phyloP scores from a whole-genome alignment of 768 basidiomycete species.

The Calocybe indica region DNA sequence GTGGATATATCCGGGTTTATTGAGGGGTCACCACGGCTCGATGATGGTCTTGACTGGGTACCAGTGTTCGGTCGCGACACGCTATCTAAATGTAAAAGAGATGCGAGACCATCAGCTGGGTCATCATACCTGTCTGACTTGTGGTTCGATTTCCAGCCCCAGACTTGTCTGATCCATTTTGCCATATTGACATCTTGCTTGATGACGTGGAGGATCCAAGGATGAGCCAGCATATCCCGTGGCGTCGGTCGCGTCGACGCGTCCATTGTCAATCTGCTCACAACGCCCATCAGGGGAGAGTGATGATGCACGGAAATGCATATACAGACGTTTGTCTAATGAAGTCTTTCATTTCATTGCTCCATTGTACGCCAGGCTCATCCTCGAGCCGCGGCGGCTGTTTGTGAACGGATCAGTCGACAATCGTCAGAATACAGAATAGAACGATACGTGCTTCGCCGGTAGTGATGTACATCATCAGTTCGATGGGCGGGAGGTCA shows the following conservation, averaged over 20 bases:
- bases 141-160: slow-evolving; percentile 62
- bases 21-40: too few species aligned
- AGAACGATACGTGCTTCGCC: slow-evolving; percentile 50
- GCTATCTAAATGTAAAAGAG: slow-evolving; percentile 9
- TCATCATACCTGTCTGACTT: slow-evolving; percentile 39
- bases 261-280: slow-evolving; percentile 43
- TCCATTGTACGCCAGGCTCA: slow-evolving; percentile 66
- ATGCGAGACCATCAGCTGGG: not conserved
- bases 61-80: slow-evolving; percentile 26
- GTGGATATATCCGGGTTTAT: too few species aligned
- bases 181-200: slow-evolving; percentile 85
- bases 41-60: too few species aligned
- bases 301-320: not conserved
- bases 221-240: slow-evolving; percentile 75
- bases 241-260: slow-evolving; percentile 70
- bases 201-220: slow-evolving; percentile 76
- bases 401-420: slow-evolving; percentile 2
- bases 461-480: slow-evolving; percentile 84
- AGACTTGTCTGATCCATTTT: slow-evolving; percentile 81
- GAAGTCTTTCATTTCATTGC: slow-evolving; percentile 86
- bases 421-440: slow-evolving; percentile 7
- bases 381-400: slow-evolving; percentile 83
- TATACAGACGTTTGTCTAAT: slow-evolving; percentile 71
- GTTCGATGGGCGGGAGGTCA: slow-evolving; percentile 89
- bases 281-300: slow-evolving; percentile 1